phyloP scores from a whole-genome alignment of 2,329 filamentous ascomycete species.

The Leptographium procerum region DNA sequence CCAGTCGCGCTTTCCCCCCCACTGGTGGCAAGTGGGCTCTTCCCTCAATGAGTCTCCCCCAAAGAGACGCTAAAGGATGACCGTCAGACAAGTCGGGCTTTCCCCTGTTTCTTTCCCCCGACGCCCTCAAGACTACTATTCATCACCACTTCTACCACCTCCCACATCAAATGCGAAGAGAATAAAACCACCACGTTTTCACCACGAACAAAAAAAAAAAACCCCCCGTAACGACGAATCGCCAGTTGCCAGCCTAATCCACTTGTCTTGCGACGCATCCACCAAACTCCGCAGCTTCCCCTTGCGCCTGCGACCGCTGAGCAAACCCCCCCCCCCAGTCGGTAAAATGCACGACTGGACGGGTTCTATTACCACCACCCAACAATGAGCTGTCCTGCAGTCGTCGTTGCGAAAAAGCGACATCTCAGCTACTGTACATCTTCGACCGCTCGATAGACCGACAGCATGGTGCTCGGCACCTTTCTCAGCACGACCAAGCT shows the following conservation, averaged over 20 bases:
- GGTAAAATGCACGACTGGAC: neutral
- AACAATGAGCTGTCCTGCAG: neutral
- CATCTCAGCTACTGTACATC: neutral
- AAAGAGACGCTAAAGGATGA: too few species aligned
- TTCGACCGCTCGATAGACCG: neutral
- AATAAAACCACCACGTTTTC: neutral
- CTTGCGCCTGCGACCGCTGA: neutral
- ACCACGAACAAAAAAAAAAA: neutral
- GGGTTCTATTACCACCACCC: neutral
- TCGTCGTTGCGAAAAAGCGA: neutral
- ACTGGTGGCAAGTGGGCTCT: neutral
- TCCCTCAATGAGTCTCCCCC: neutral
- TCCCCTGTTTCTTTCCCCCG: neutral
- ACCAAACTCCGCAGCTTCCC: neutral
- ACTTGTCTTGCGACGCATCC: neutral
- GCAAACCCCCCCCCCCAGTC: neutral
- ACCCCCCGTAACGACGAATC: neutral
- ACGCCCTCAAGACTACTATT: too few species aligned
- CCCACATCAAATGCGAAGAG: too few species aligned
- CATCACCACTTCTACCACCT: neutral
- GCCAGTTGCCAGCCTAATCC: neutral
- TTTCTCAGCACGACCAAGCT: neutral
- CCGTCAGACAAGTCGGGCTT: neutral
- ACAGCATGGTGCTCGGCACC: neutral
- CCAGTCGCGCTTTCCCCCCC: neutral